A percentile compares a stretch with the other conserved stretches of the same genome.
phyloP scores from a whole-genome alignment of 1,284 basidiomycete genomes.

The Leccinum subrobustum region DNA sequence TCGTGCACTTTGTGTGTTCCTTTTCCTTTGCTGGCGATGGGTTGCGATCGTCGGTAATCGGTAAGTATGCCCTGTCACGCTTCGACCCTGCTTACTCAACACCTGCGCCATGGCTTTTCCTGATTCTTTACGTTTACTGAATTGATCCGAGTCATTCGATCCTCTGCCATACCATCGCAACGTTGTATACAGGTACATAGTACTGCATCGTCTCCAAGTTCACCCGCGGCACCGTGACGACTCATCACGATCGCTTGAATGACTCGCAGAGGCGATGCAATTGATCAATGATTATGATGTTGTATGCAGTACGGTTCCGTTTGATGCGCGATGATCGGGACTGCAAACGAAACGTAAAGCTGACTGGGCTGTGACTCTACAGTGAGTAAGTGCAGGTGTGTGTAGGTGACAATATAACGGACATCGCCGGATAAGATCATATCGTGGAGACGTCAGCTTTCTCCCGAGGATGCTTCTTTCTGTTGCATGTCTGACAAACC shows the following conservation, averaged over 20 bases:
- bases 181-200: background rate
- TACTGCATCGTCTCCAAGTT: background rate
- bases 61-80: background rate
- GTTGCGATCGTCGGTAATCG: background rate
- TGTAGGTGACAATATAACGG: background rate
- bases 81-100: background rate
- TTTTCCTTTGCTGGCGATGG: background rate
- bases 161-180: background rate
- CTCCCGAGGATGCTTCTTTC: background rate
- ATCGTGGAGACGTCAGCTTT: background rate
- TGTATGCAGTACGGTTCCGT: background rate
- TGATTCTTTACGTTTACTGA: background rate
- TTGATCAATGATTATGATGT: background rate
- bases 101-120: background rate
- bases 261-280: background rate
- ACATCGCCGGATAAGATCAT: background rate
- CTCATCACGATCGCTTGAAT: background rate
- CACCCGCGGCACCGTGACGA: background rate
- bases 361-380: background rate
- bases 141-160: background rate
- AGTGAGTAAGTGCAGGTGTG: background rate
- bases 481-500: background rate
- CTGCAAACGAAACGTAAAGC: background rate
- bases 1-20: background rate
- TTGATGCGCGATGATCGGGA: background rate